Conservation (phyloP, 495 filamentous ascomycete genomes). For the Aspergillus panamensis region DNA sequence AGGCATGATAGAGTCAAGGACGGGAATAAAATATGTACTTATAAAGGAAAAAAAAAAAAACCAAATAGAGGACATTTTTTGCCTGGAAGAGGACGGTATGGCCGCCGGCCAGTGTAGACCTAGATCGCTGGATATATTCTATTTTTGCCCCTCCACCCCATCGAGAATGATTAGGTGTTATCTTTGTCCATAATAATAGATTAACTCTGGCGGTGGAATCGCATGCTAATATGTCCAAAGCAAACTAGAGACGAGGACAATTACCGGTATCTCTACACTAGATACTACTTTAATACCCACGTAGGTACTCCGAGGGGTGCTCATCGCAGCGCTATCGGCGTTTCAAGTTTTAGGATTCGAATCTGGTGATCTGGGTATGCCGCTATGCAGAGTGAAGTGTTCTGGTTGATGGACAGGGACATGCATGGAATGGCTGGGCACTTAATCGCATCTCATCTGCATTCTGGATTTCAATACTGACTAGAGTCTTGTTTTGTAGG, state of each 20-base stretch:
- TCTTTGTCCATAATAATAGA: no score
- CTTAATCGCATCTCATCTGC: background rate
- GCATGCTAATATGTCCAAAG: no score
- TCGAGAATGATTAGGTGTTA: no score
- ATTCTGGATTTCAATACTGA: background rate
- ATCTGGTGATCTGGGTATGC: background rate
- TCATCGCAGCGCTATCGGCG: background rate
- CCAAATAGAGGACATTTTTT: no score
- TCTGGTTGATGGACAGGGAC: background rate
- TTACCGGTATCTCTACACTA: background rate
- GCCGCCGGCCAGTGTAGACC: no score
- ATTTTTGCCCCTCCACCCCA: no score
- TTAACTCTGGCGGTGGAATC: no score
- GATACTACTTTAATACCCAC: no score
- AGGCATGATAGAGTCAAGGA: background rate
- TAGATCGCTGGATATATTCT: no score
- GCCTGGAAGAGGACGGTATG: no score
- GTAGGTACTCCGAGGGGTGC: no score
- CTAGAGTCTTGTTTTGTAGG: background rate
- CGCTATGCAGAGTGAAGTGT: background rate
- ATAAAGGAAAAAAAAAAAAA: background rate
- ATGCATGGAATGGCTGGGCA: background rate
- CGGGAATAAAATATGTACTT: background rate
- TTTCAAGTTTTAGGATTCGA: background rate
- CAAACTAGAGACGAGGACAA: background rate